phyloP scores from a whole-genome alignment of 495 filamentous ascomycete genomes.

The Penicillium salamii region DNA sequence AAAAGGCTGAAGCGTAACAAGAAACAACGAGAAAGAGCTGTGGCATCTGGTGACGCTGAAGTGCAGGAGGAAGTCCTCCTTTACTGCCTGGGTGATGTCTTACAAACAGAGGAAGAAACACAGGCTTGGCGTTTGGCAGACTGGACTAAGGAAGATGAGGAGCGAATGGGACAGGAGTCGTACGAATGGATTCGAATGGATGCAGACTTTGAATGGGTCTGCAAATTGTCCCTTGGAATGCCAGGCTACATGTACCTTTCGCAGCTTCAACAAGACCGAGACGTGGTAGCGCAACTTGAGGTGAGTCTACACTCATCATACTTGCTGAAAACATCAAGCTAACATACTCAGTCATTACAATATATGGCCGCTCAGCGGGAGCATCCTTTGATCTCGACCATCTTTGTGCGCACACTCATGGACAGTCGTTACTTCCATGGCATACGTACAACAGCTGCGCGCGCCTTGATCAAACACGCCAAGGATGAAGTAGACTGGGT shows the following conservation, averaged over 20 bases:
- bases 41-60: constrained; percentile 65
- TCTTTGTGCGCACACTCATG: constrained; percentile 84
- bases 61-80: constrained; percentile 78
- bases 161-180: constrained; percentile 87
- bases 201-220: constrained; percentile 97
- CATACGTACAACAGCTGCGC: constrained; percentile 78
- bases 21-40: constrained; percentile 77
- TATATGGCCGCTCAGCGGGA: constrained; percentile 56
- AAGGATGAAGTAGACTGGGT: constrained; percentile 68
- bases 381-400: constrained; percentile 76
- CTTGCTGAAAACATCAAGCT: not conserved
- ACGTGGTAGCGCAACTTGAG: constrained; percentile 93
- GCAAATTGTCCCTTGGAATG: constrained; percentile 73
- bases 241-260: constrained; percentile 96
- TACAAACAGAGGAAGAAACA: constrained; percentile 77
- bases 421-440: constrained; percentile 91
- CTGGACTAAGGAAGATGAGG: constrained; percentile 83
- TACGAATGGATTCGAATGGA: constrained; percentile 99
- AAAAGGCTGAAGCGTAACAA: constrained; percentile 93
- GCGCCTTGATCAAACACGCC: constrained; percentile 70
- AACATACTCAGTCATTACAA: constrained; percentile 50
- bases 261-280: constrained; percentile 93
- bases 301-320: constrained; percentile 28
- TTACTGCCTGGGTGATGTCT: constrained; percentile 89
- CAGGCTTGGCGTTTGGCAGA: constrained; percentile 80